Evolutionary conservation across 495 filamentous ascomycete genomes (phyloP), one percentile per base, ranked within the genome.

Genomic region (Aspergillus olivimuriae): DNA sequence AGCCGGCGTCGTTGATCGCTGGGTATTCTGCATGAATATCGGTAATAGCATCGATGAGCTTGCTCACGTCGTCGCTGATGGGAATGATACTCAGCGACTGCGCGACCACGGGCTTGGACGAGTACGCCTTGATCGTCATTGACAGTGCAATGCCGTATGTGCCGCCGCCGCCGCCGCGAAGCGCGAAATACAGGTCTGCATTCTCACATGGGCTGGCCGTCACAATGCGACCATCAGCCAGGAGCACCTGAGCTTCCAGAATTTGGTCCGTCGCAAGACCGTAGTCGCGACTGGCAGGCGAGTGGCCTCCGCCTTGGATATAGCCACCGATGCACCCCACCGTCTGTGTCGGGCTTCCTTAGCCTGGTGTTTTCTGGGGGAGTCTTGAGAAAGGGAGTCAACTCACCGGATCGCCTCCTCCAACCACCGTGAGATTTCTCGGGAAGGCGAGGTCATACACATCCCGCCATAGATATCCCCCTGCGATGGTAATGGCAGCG

Each of bases 101-200:
- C 1, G 44, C 52, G 0, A 61, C 38, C 1, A 57, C 33, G 15
- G 45, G 45, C 6, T 48, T 46, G 2, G 45, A 44, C 4, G 69
- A 61, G 48, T 68, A 63, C 4, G 62, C 61, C 47, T 70, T 69
- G 38, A 73, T 44, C 4, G 65, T 70, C 21, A 65, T 54, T 18
- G 57, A 63, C 20, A 69, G 41, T 11, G 74, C 67, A 12, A 76
- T 62, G 18, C 65, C 73, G 42, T 70, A 78, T 30, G 62, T 75
- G n/a, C 72, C 70, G 5, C 58, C 59, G 4, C 75, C 75, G 8
- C 62, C 62, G 36, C 55, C 50, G 2, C 77, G 67, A 20, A 81
- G 52, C 2, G 70, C 70, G 8, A 65, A 80, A 61, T 78, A 83
- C 15, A 82, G 72, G 35, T 83, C 78, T 0, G 72, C 31, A 47